Base-by-base conservation (phyloP, 345 rosid genomes). In the Anastatica hierochuntica region DNA sequence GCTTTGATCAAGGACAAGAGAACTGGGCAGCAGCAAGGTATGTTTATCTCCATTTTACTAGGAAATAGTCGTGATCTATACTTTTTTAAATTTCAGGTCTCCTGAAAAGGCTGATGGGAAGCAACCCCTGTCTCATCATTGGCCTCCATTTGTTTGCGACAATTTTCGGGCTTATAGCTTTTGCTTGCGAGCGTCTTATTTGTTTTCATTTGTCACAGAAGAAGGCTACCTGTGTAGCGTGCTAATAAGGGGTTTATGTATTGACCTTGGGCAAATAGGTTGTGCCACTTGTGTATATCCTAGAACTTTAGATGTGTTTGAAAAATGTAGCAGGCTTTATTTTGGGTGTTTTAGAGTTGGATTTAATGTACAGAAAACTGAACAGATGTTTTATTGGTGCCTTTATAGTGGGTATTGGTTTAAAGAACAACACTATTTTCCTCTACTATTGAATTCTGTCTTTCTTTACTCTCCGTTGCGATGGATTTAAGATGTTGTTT, bases 1-100 rank as follows among this genome's bases (percentile, higher is more conserved):
- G 98, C 98, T 46, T 57, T 85, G 72, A 85, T 92, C 71, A 92
- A 77, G 69, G 98, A 92, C 67, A 92, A 85, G 76, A 85, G 76
- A 76, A 88, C 98, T 13, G 98, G 97, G 41, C 98, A 78, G 53
- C 98, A 84, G 56, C 97, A 85, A 83, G 97, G 97, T 92, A 80
- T 51, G 80, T 63, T 36, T 53, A 14, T 53, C 55, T 73, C 45
- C 63, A 59, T 49, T 77, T 72, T 74, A 63, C 38, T 21, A 43
- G 71, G 48, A 48, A 68, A 57, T 79, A 54, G 72, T 69, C 53
- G 24, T 68, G 66, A 69, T 72, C 75, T 74, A 41, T 69, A 43
- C 60, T 64, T 77, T 76, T 75, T 62, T 39, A 21, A 16, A 56
- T 81, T 83, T 84, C 87, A 83, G 94, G 95, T 82, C 74, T 44